Percentiles rank a stretch among this genome's conserved stretches.
Conservation (phyloP, 1,139 yeast genomes). For the Debaryomycetaceae sp. region DNA sequence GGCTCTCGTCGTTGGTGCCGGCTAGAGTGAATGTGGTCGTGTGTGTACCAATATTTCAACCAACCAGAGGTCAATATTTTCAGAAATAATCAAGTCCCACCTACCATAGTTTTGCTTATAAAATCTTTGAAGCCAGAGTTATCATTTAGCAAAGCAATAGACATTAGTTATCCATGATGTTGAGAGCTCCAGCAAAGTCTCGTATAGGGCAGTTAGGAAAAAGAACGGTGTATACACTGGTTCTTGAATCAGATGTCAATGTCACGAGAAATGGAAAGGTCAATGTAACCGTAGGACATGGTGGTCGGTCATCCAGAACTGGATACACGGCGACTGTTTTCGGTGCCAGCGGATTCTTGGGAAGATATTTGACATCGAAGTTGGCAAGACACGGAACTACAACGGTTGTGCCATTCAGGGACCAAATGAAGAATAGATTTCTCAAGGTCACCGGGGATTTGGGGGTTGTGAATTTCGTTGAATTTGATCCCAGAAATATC, state of each 20-base stretch:
- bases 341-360: constrained; percentile 80
- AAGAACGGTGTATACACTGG: constrained; percentile 41
- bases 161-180: constrained; percentile 16
- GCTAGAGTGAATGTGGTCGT: neutral
- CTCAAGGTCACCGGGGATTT: constrained; percentile 82
- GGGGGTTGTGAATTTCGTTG: constrained; percentile 83
- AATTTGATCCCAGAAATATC: constrained; percentile 77
- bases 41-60: constrained; percentile 9
- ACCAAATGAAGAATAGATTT: constrained; percentile 75
- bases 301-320: constrained; percentile 86
- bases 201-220: constrained; percentile 16
- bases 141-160: neutral
- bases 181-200: constrained; percentile 22
- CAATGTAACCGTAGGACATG: constrained; percentile 63
- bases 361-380: constrained; percentile 68
- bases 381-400: constrained; percentile 80
- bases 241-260: constrained; percentile 58
- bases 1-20: neutral
- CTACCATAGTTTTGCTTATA: neutral
- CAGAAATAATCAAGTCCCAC: neutral
- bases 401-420: constrained; percentile 75
- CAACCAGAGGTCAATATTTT: constrained; percentile 18
- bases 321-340: constrained; percentile 89
- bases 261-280: constrained; percentile 78
- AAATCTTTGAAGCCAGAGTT: neutral